Conservation (phyloP, 2,329 filamentous ascomycete genomes). For the Magnaporthiopsis incrustans region DNA sequence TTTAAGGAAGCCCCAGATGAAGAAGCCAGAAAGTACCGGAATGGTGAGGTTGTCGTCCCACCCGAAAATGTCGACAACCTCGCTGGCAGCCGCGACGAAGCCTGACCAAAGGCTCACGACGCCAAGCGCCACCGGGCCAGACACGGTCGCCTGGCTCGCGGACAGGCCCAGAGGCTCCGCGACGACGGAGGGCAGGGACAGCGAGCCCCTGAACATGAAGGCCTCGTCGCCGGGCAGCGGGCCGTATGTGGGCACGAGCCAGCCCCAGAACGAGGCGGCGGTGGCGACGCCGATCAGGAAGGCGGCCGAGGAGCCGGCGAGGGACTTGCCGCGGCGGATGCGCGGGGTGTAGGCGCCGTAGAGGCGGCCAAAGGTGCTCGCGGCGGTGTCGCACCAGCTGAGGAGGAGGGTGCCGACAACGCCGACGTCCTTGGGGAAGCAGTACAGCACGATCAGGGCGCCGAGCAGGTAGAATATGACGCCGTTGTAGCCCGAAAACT, state of each 20-base stretch:
- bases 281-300: conserved; percentile 76
- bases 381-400: conserved; percentile 97
- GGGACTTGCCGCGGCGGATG: conserved; percentile 78
- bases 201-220: conserved; percentile 73
- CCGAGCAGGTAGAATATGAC: conserved; percentile 95
- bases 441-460: conserved; percentile 75
- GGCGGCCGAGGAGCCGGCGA: conserved; percentile 82
- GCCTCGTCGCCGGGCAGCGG: conserved; percentile 60
- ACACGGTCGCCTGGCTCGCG: conserved; percentile 50
- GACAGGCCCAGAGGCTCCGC: conserved; percentile 55
- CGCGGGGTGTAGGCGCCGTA: conserved; percentile 85
- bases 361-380: conserved; percentile 83
- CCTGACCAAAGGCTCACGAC: conserved; percentile 82
- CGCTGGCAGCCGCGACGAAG: conserved; percentile 79
- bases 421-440: conserved; percentile 88
- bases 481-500: conserved; percentile 90
- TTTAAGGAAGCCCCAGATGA: conserved; percentile 87
- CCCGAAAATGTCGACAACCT: conserved; percentile 83
- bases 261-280: conserved; percentile 82
- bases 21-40: conserved; percentile 79
- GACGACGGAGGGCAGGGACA: conserved; percentile 59
- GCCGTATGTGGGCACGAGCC: conserved; percentile 62
- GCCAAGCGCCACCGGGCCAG: conserved; percentile 65
- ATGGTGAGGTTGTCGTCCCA: conserved; percentile 99
- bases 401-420: conserved; percentile 84